phyloP scores from a whole-genome alignment of 257 asterid genomes.

The Penstemon davidsonii region DNA sequence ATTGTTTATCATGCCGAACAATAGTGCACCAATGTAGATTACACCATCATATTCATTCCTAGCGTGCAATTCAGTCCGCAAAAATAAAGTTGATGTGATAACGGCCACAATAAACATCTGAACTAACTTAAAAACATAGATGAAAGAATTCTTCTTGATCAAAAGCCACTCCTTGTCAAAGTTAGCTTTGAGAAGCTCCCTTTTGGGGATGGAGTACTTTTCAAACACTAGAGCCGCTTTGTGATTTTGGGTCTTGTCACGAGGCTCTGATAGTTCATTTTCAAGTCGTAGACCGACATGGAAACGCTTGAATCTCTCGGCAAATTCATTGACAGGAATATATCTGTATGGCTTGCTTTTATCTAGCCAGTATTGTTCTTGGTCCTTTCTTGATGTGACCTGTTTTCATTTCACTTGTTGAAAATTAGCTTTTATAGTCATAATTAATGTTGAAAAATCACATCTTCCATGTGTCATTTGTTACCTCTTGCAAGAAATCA shows the following conservation, averaged over 20 bases:
- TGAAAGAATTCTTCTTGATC: slow-evolving; percentile 62
- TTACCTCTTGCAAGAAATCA: slow-evolving; percentile 50
- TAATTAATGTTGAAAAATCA: neutral
- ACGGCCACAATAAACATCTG: slow-evolving; percentile 58
- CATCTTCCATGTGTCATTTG: too few species aligned
- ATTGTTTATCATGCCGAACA: slow-evolving; percentile 47
- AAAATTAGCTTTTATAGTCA: neutral
- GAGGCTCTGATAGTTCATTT: slow-evolving; percentile 56
- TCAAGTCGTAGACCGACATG: slow-evolving; percentile 52
- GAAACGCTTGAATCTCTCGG: slow-evolving; percentile 46
- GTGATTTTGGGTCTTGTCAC: slow-evolving; percentile 42
- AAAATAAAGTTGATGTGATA: slow-evolving; percentile 52
- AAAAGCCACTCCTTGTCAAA: slow-evolving; percentile 73
- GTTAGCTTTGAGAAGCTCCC: slow-evolving; percentile 59
- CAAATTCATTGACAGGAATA: slow-evolving; percentile 51
- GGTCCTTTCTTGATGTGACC: slow-evolving; percentile 76
- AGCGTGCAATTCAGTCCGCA: slow-evolving; percentile 47
- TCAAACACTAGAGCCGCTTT: slow-evolving; percentile 56
- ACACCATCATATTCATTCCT: slow-evolving; percentile 56
- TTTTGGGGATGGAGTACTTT: slow-evolving; percentile 43
- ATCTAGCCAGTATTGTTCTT: slow-evolving; percentile 71
- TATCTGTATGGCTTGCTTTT: slow-evolving; percentile 40
- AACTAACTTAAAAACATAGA: slow-evolving; percentile 62
- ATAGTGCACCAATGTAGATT: slow-evolving; percentile 50
- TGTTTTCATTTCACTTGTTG: slow-evolving; percentile 16